A percentile compares a stretch with the other conserved stretches of the same genome.
These are phyloP conservation scores for Fusarium heterosporum DNA, from an alignment of 2,329 filamentous ascomycete species.

Conservation along the genomic window DNA sequence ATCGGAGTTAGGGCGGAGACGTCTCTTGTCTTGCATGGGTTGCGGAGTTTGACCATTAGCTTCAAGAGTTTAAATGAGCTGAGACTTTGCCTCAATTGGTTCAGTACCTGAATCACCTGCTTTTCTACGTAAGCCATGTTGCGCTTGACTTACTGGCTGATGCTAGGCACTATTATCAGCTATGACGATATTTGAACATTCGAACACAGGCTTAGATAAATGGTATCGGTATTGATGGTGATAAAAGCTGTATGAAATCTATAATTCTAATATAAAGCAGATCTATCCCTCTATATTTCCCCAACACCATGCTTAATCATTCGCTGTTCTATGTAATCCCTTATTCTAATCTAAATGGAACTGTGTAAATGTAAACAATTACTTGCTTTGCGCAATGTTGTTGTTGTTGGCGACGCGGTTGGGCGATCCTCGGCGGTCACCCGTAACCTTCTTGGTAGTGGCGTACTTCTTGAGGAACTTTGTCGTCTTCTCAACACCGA, in stretches of 20 bases:
- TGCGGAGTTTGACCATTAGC: not conserved
- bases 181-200: not conserved
- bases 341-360: not conserved
- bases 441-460: conserved; percentile 55
- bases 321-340: not conserved
- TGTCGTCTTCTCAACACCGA: conserved; percentile 52
- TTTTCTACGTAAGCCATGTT: not conserved
- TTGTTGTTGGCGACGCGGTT: conserved; percentile 65
- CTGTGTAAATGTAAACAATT: not conserved
- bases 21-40: not conserved
- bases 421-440: conserved; percentile 53
- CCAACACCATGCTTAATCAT: conserved; percentile 22
- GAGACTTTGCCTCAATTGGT: not conserved
- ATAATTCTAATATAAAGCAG: conserved; percentile 2
- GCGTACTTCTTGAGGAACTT: conserved; percentile 56
- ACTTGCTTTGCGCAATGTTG: conserved; percentile 36
- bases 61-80: too few species aligned
- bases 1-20: conserved; percentile 22
- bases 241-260: conserved; percentile 22
- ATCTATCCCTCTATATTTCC: conserved; percentile 7
- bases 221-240: not conserved
- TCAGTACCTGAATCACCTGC: not conserved
- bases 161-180: not conserved
- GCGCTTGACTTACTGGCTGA: not conserved
- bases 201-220: not conserved